Conservation (phyloP, 1,284 basidiomycete genomes). For the Irpex lacteus region DNA sequence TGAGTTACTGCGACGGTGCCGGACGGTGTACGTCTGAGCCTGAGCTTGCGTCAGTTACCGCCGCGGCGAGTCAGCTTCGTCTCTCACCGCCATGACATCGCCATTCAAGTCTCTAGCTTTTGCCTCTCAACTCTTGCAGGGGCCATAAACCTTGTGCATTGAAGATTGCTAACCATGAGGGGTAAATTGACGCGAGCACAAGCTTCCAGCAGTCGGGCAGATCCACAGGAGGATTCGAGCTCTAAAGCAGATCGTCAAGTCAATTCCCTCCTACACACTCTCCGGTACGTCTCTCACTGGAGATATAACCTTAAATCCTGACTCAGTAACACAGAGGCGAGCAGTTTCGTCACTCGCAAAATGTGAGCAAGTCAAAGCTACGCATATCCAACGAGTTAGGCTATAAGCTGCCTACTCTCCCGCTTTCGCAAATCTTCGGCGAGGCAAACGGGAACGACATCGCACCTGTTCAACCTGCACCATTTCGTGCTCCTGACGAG, state of each 20-base stretch:
- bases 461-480: conserved; percentile 9
- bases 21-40: not conserved
- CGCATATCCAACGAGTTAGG: conserved; percentile 29
- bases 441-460: conserved; percentile 3
- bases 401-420: conserved; percentile 27
- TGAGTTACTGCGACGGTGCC: not conserved
- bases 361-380: conserved; percentile 41
- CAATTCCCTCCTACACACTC: conserved; percentile 46
- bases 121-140: not conserved
- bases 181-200: not conserved
- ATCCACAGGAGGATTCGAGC: not conserved
- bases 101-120: not conserved
- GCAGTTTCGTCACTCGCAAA: conserved; percentile 62
- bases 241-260: conserved; percentile 28
- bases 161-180: not conserved
- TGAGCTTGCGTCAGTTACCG: not conserved
- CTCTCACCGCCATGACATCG: not conserved
- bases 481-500: conserved; percentile 11
- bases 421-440: conserved; percentile 30
- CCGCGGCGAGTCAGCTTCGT: not conserved
- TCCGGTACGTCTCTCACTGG: conserved; percentile 34
- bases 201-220: not conserved
- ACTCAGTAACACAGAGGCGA: conserved; percentile 46
- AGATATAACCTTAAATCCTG: not conserved
- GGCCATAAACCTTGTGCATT: not conserved